Evolutionary conservation across 176 grass and related monocot species (phyloP).

Genomic region (Paspalum vaginatum): DNA sequence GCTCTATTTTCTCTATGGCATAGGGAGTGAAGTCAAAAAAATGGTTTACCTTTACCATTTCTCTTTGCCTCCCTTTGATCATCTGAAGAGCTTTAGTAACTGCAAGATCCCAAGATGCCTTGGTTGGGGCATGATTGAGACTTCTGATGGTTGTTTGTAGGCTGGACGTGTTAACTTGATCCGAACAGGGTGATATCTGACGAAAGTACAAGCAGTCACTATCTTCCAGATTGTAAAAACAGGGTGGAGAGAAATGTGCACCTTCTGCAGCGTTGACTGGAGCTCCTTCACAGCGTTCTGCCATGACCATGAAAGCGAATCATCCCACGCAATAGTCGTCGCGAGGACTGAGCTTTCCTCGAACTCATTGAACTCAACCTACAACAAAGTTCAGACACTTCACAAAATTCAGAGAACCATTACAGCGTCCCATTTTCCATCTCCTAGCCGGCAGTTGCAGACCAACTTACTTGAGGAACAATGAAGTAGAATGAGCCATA

Average conservation of each 20-base stretch:
- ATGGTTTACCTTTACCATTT: conserved; percentile 75
- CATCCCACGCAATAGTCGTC: conserved; percentile 75
- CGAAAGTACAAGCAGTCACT: conserved; percentile 1
- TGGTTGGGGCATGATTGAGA: conserved; percentile 80
- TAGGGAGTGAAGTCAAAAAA: background rate
- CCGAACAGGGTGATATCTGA: conserved; percentile 74
- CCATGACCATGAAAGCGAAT: conserved; percentile 77
- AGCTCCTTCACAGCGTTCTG: conserved; percentile 55
- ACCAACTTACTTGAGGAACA: conserved; percentile 68
- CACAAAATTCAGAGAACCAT: background rate
- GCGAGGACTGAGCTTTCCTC: conserved; percentile 79
- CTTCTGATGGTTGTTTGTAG: conserved; percentile 57
- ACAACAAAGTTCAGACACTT: conserved; percentile 31
- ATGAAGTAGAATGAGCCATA: conserved; percentile 91
- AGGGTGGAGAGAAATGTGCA: background rate
- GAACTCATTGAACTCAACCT: conserved; percentile 92
- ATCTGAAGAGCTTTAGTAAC: conserved; percentile 87
- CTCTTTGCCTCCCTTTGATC: conserved; percentile 70
- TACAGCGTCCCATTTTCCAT: background rate
- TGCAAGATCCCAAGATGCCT: conserved; percentile 82
- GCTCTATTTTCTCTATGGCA: background rate
- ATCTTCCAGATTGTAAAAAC: background rate
- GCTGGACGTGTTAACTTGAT: conserved; percentile 48
- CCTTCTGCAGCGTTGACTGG: conserved; percentile 67
- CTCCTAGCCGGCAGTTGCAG: background rate